Conservation (phyloP, 129 eudicot species). For the Mikania micrantha region DNA sequence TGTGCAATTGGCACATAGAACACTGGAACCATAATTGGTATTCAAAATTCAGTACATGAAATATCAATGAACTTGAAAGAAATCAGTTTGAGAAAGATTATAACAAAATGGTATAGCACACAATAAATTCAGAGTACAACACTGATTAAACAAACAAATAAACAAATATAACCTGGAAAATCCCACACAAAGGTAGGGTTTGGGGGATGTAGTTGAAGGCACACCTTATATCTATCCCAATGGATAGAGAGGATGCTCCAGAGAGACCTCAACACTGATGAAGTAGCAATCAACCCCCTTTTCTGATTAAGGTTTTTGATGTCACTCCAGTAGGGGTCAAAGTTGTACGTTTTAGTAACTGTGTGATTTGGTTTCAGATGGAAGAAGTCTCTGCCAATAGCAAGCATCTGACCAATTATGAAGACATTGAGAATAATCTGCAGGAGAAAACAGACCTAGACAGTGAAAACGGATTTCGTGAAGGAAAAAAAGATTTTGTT, state of each 20-base stretch:
- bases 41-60: too few relatives aligned
- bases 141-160: too few relatives aligned
- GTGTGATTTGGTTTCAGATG: conserved; percentile 30
- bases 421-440: conserved; percentile 16
- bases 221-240: too few relatives aligned
- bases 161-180: too few relatives aligned
- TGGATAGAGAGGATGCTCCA: too few relatives aligned
- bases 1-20: background rate
- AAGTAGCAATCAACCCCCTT: background rate
- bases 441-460: conserved; percentile 29
- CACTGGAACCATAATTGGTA: background rate
- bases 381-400: conserved; percentile 42
- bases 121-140: background rate
- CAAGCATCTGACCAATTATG: conserved; percentile 16
- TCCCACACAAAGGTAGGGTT: too few relatives aligned
- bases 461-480: conserved; percentile 24
- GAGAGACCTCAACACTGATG: too few relatives aligned
- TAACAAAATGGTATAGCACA: background rate
- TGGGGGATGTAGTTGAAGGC: too few relatives aligned
- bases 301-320: conserved; percentile 4
- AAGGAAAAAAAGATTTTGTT: conserved; percentile 58
- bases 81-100: background rate
- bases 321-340: too few relatives aligned
- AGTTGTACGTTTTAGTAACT: background rate
- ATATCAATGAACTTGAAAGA: too few relatives aligned